Percentiles rank a stretch among this genome's conserved stretches.
phyloP scores from a whole-genome alignment of 306 rosid species.

The Heteromeles arbutifolia region DNA sequence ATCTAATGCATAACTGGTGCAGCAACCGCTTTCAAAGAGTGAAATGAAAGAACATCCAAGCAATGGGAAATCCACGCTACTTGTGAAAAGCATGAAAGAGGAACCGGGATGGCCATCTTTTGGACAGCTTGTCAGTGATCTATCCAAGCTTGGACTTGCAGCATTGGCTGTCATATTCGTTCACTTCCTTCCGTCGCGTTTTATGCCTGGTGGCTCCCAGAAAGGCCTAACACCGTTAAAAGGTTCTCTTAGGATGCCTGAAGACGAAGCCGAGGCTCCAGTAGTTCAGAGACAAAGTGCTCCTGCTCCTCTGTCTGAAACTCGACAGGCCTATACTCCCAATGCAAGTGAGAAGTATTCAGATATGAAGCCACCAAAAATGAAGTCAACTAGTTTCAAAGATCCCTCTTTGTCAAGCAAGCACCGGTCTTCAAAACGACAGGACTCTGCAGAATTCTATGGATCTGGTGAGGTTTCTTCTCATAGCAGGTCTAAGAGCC shows the following conservation, averaged over 20 bases:
- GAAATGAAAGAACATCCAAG: conserved; percentile 46
- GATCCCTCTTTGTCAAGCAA: conserved; percentile 73
- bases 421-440: conserved; percentile 70
- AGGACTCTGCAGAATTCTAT: conserved; percentile 65
- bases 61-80: conserved; percentile 35
- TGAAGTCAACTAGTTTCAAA: conserved; percentile 70
- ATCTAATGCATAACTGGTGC: conserved; percentile 16
- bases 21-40: conserved; percentile 30
- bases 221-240: conserved; percentile 66
- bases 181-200: conserved; percentile 50
- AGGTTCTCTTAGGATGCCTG: conserved; percentile 76
- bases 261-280: conserved; percentile 44
- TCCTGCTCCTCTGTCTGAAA: conserved; percentile 42
- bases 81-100: conserved; percentile 52
- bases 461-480: conserved; percentile 66
- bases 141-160: conserved; percentile 63
- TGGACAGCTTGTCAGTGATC: conserved; percentile 64
- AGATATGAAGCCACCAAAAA: conserved; percentile 67
- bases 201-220: conserved; percentile 29
- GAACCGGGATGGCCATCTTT: conserved; percentile 96
- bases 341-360: conserved; percentile 47
- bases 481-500: conserved; percentile 61
- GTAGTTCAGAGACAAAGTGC: conserved; percentile 39
- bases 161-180: conserved; percentile 34
- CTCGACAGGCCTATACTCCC: conserved; percentile 46